These are phyloP conservation scores for Euphorbia schlechtendalii DNA, from an alignment of 441 rosid genomes.

Conservation along the genomic window DNA sequence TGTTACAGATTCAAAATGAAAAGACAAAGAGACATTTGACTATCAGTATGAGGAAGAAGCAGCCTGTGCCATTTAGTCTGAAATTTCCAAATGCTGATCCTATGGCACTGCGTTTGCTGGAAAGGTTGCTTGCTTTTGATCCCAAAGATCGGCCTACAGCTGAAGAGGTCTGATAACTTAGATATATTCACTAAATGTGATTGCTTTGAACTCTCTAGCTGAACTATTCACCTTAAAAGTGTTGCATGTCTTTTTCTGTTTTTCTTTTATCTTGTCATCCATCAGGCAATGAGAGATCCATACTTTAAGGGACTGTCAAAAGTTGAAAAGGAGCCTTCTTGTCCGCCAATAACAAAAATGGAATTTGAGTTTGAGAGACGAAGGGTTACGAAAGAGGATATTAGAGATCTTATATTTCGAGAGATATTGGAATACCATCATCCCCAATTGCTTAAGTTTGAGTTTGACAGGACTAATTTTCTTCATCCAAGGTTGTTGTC, in stretches of 20 bases:
- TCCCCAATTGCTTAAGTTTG: slow-evolving; percentile 74
- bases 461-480: slow-evolving; percentile 78
- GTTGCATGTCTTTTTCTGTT: not conserved
- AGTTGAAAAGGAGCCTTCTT: slow-evolving; percentile 90
- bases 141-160: slow-evolving; percentile 91
- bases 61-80: slow-evolving; percentile 57
- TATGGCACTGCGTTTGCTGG: slow-evolving; percentile 59
- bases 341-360: slow-evolving; percentile 87
- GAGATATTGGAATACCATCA: slow-evolving; percentile 90
- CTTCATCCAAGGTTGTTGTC: slow-evolving; percentile 68
- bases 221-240: not conserved
- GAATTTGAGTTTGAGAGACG: slow-evolving; percentile 95
- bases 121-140: slow-evolving; percentile 86
- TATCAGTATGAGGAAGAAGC: slow-evolving; percentile 86
- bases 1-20: slow-evolving; percentile 77
- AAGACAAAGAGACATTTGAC: slow-evolving; percentile 79
- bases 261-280: not conserved
- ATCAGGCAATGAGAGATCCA: slow-evolving; percentile 83
- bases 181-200: not conserved
- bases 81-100: slow-evolving; percentile 88
- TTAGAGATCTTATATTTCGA: slow-evolving; percentile 74
- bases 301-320: slow-evolving; percentile 83
- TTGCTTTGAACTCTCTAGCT: not conserved
- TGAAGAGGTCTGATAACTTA: slow-evolving; percentile 53
- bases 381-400: slow-evolving; percentile 84